phyloP scores from a whole-genome alignment of 2,329 filamentous ascomycete genomes.

The Ceratocystis ficicola region DNA sequence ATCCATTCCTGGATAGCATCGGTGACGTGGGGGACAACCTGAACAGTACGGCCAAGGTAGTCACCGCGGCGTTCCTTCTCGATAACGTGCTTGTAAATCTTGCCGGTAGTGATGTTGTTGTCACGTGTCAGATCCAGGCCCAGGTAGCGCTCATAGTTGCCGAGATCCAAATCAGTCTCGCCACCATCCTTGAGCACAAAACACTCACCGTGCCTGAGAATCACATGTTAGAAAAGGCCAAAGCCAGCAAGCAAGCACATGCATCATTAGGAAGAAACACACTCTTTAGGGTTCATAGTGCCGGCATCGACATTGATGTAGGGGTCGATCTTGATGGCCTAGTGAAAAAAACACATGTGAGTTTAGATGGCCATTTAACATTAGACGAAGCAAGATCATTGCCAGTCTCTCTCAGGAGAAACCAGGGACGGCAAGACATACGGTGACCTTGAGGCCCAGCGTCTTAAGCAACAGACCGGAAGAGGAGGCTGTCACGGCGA shows the following conservation, averaged over 20 bases:
- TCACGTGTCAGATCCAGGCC: constrained; percentile 70
- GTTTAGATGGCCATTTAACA: constrained; percentile 49
- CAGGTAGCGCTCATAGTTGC: constrained; percentile 41
- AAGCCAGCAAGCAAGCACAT: neutral
- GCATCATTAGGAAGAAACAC: constrained; percentile 19
- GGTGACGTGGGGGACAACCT: constrained; percentile 86
- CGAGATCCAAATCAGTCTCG: constrained; percentile 45
- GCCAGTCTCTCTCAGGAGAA: neutral
- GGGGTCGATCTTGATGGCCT: constrained; percentile 39
- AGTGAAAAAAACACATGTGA: constrained; percentile 54
- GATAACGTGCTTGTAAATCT: constrained; percentile 86
- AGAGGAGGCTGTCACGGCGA: constrained; percentile 45
- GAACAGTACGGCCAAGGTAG: constrained; percentile 79
- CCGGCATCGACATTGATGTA: constrained; percentile 34
- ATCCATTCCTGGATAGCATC: constrained; percentile 91
- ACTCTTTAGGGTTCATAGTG: constrained; percentile 32
- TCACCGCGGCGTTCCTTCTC: constrained; percentile 54
- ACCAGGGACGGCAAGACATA: constrained; percentile 26
- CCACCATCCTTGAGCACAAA: constrained; percentile 79
- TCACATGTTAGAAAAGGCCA: neutral
- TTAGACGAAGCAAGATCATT: constrained; percentile 9
- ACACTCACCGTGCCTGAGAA: constrained; percentile 64
- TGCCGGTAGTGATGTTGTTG: constrained; percentile 95
- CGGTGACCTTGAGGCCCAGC: constrained; percentile 59
- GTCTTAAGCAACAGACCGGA: constrained; percentile 58